A percentile compares a stretch with the other conserved stretches of the same genome.
Evolutionary conservation across 2,329 filamentous ascomycete genomes (phyloP).

Genomic region (Arthrobotrys sinensis): DNA sequence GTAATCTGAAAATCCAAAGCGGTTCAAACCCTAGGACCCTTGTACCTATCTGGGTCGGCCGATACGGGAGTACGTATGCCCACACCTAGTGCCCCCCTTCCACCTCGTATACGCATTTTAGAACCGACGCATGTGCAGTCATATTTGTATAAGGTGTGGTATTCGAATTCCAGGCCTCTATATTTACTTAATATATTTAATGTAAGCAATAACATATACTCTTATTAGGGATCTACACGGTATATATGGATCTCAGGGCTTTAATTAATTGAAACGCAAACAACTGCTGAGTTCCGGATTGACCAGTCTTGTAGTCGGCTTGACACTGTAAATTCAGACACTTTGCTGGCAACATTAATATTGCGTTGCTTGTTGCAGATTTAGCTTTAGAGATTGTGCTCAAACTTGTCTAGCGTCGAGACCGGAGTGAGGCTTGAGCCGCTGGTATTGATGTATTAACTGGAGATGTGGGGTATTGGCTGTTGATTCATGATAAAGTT

Average conservation of each 20-base stretch:
- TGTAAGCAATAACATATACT: too few relatives aligned
- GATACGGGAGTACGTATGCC: conserved; percentile 14
- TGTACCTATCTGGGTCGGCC: background rate
- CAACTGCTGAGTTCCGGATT: too few relatives aligned
- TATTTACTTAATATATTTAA: too few relatives aligned
- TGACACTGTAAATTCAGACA: too few relatives aligned
- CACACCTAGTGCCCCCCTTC: background rate
- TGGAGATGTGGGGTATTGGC: background rate
- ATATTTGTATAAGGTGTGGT: background rate
- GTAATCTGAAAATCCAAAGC: conserved; percentile 11
- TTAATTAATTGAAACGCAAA: too few relatives aligned
- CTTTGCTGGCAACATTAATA: too few relatives aligned
- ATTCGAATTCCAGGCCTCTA: too few relatives aligned
- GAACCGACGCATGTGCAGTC: background rate
- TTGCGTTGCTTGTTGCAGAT: conserved; percentile 14
- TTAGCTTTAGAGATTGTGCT: background rate
- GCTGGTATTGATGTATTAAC: background rate
- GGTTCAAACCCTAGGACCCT: background rate
- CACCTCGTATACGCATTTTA: background rate
- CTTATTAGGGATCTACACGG: too few relatives aligned
- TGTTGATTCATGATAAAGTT: background rate
- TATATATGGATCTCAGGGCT: too few relatives aligned
- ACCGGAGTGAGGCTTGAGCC: too few relatives aligned
- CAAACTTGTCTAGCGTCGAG: too few relatives aligned
- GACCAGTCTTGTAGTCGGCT: background rate